Base-by-base conservation (phyloP, 2,329 filamentous ascomycete genomes). In the Colletotrichum siamense region DNA sequence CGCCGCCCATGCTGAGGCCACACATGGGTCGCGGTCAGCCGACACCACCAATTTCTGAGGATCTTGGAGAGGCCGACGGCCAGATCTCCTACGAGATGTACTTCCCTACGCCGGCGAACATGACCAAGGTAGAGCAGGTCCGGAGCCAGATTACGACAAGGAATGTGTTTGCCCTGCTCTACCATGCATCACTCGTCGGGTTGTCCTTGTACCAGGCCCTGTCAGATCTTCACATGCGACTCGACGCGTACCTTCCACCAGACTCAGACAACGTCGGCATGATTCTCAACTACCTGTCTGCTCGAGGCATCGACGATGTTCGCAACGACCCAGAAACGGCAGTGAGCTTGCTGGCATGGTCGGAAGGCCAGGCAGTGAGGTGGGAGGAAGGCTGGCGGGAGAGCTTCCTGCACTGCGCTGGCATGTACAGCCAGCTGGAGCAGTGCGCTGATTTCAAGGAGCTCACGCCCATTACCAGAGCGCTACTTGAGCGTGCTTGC, bases 351-450 rank as follows among this genome's bases (percentile, higher is more conserved):
- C 85, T 95, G 6, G 90, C 91, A 1, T 95, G 92, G 91, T 89
- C 91, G 3, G 94, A 95, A 79, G 87, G 87, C n/a, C 86, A 89
- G 3, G 88, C 86, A 22, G 90, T 94, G 10, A 88, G 88, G 7
- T 94, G 93, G 92, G 88, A 91, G 61, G 91, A 93, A 77, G 92
- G 93, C 2, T 95, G 93, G 88, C 87, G 90, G 18, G 93, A 95
- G 81, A 89, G 89, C 30, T 95, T 94, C 79, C 86, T 92, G 8
- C 93, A 95, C 81, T 91, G 91, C 78, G 90, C 90, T 5, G 94
- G 94, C 30, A 91, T 94, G 89, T 92, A 89, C 81, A 86, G 81
- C 61, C 86, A 83, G 28, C 82, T 92, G n/a, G 89, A 92, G 77
- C 79, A 79, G 6, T 88, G 86, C 26, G 84, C 88, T 13, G 92